phyloP scores from a whole-genome alignment of 768 basidiomycete species.

The Termitomyces sp. region DNA sequence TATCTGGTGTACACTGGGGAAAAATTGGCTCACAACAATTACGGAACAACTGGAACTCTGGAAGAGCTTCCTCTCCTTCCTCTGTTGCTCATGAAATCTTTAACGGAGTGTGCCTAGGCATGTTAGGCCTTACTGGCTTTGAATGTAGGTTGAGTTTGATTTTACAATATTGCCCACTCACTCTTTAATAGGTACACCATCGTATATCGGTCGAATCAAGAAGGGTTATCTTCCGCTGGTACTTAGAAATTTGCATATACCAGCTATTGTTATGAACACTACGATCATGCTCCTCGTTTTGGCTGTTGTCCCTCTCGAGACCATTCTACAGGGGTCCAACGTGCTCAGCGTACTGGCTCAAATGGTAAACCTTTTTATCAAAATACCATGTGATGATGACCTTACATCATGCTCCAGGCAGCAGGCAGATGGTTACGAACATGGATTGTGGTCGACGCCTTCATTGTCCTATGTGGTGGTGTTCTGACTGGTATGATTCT shows the following conservation, averaged over 20 bases:
- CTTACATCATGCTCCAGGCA: conserved; percentile 28
- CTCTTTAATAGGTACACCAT: conserved; percentile 45
- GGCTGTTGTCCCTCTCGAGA: conserved; percentile 52
- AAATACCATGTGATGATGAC: background rate
- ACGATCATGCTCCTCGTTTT: conserved; percentile 57
- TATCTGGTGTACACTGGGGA: conserved; percentile 49
- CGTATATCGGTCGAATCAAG: conserved; percentile 62
- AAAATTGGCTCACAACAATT: conserved; percentile 45
- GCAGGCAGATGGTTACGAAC: conserved; percentile 60
- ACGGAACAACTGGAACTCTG: conserved; percentile 49
- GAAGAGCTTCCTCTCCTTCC: conserved; percentile 25
- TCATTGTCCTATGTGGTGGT: conserved; percentile 70
- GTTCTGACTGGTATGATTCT: conserved; percentile 56
- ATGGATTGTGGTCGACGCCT: conserved; percentile 63
- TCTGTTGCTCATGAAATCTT: conserved; percentile 47
- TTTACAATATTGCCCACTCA: background rate
- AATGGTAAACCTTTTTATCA: conserved; percentile 28
- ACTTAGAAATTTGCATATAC: conserved; percentile 61
- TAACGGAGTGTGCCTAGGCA: conserved; percentile 65
- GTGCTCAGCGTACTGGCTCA: conserved; percentile 64
- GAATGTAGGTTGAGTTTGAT: conserved; percentile 44
- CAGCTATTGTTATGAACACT: conserved; percentile 54
- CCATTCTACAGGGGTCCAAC: conserved; percentile 49
- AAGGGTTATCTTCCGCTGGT: conserved; percentile 53
- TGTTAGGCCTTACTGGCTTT: conserved; percentile 71